Conservation (phyloP, 2,329 filamentous ascomycete genomes). For the Claviceps sp. region DNA sequence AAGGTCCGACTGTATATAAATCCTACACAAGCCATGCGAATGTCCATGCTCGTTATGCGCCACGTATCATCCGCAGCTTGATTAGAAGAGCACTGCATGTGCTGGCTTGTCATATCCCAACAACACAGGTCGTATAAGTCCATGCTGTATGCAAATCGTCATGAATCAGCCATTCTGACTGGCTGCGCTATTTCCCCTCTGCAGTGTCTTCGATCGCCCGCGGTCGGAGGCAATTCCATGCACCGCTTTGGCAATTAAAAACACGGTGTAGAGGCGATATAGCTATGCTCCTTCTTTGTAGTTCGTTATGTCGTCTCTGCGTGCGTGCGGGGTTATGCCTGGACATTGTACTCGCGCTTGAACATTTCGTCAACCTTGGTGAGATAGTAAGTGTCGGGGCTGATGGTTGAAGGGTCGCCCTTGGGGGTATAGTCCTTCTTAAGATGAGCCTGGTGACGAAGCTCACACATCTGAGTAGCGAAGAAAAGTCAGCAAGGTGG, state of each 20-base stretch:
- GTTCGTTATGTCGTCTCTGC: not conserved
- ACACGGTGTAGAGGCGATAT: constrained; percentile 4
- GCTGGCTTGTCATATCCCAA: constrained; percentile 1
- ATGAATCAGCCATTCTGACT: constrained; percentile 1
- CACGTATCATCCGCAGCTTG: not conserved
- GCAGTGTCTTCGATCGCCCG: not conserved
- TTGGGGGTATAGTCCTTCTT: constrained; percentile 64
- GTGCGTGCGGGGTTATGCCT: constrained; percentile 39
- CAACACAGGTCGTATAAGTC: constrained; percentile 4
- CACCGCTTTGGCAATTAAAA: not conserved
- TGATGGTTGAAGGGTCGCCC: constrained; percentile 54
- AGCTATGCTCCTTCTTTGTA: not conserved
- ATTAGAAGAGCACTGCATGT: constrained; percentile 4
- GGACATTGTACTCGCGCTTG: constrained; percentile 64
- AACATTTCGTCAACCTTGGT: constrained; percentile 75
- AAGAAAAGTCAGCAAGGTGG: constrained; percentile 6
- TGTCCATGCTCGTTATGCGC: not conserved
- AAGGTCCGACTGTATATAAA: not conserved
- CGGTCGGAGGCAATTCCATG: not conserved
- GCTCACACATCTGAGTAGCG: constrained; percentile 53
- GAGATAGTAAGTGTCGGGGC: constrained; percentile 62
- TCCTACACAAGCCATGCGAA: constrained; percentile 7
- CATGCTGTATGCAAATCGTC: constrained; percentile 6
- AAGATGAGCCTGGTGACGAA: constrained; percentile 72
- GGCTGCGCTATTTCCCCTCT: not conserved